Percentiles rank a stretch among this genome's conserved stretches.
These are phyloP conservation scores for Mortierella sp. DNA, from an alignment of 371 early-diverging fungal species.

Conservation along the genomic window DNA sequence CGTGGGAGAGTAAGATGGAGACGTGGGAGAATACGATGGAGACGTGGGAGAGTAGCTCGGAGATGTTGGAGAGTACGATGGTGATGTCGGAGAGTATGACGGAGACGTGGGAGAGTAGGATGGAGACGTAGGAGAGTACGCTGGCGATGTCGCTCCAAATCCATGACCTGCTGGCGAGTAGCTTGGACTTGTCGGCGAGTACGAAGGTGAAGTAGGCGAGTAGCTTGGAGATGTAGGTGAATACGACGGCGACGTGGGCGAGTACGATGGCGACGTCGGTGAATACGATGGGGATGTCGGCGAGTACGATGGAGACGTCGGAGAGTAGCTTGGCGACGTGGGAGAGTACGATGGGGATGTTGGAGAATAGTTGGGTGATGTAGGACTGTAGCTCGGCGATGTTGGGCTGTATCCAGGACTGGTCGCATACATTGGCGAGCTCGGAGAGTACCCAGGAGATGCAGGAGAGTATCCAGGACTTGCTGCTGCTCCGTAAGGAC, in stretches of 20 bases:
- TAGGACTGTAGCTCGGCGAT: slow-evolving; percentile 80
- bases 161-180: slow-evolving; percentile 72
- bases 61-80: slow-evolving; percentile 79
- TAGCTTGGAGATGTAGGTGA: slow-evolving; percentile 81
- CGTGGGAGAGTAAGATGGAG: not conserved
- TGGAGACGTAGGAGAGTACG: slow-evolving; percentile 86
- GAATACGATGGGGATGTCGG: slow-evolving; percentile 76
- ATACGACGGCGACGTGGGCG: slow-evolving; percentile 79
- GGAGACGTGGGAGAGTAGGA: slow-evolving; percentile 84
- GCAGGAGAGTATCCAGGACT: slow-evolving; percentile 83
- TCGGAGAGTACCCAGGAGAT: slow-evolving; percentile 85
- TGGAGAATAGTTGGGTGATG: slow-evolving; percentile 59
- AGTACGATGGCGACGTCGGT: slow-evolving; percentile 88
- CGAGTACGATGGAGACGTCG: slow-evolving; percentile 71
- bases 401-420: slow-evolving; percentile 74
- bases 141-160: slow-evolving; percentile 69
- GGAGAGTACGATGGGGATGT: slow-evolving; percentile 60
- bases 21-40: slow-evolving; percentile 1
- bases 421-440: slow-evolving; percentile 62
- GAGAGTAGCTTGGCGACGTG: slow-evolving; percentile 73
- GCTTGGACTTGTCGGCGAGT: slow-evolving; percentile 75
- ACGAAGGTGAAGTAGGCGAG: slow-evolving; percentile 62
- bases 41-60: slow-evolving; percentile 49
- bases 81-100: slow-evolving; percentile 64
- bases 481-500: slow-evolving; percentile 67